Evolutionary conservation across 306 rosid species (phyloP), one percentile per base, ranked within the genome.

Genomic region (Cucumis hystrix): DNA sequence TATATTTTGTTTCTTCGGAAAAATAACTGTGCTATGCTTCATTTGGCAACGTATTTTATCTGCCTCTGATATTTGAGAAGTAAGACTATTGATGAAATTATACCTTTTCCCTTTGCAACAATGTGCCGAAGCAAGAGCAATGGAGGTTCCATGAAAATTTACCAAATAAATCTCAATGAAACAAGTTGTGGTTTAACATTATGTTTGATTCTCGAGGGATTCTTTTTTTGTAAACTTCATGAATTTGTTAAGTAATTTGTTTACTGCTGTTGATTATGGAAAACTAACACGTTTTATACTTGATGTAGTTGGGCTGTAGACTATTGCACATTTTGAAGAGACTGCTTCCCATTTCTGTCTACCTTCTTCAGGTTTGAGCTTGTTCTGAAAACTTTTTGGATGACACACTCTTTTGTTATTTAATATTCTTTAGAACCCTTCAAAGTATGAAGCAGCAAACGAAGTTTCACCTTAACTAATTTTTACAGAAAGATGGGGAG

Each of bases 301-400:
- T 80, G 77, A 49, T 81, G 77, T 90, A 95, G 98, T 84, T 95
- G 93, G 98, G 97, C 30, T 80, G 88, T 78, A 90, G 98, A 77
- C 83, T 95, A 77, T 79, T 95, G 89, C 91, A 95, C 85, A 92
- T 92, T 77, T 89, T 95, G 37, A 95, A 92, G 95, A 86, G 98
- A 89, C 85, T 95, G 83, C 97, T 95, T 80, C 98, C 98, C 28
- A 92, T 95, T 80, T 90, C 97, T 65, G 94, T 95, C 52, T 92
- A 82, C 84, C 98, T 95, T 80, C 96, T 92, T 74, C 97, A 90
- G 97, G 97, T 95, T 78, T 69, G 85, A 82, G 77, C 80, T 82
- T 55, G 73, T 49, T 49, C 43, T 43, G 25, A 33, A 30, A 10
- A 33, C 68, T 45, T 70, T 69, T 79, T 65, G 77, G 30, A 66